Evolutionary conservation across 768 basidiomycete species (phyloP).

Genomic region (Grammothele lineata): DNA sequence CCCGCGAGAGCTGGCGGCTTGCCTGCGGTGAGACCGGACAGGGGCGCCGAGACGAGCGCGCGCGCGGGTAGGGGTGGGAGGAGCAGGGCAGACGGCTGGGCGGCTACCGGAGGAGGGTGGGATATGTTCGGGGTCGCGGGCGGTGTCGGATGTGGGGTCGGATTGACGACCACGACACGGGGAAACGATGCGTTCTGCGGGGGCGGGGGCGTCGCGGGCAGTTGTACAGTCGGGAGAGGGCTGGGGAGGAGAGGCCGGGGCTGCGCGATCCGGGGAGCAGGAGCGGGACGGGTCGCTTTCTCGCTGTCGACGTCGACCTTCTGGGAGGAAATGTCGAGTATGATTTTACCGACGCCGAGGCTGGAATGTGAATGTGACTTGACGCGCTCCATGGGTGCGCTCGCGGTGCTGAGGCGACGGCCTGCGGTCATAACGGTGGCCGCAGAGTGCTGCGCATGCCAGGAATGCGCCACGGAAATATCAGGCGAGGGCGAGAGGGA

Average conservation of each 20-base stretch:
- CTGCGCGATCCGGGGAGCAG: slow-evolving; percentile 18
- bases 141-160: slow-evolving; percentile 76
- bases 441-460: slow-evolving; percentile 20
- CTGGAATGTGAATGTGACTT: slow-evolving; percentile 25
- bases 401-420: slow-evolving; percentile 26
- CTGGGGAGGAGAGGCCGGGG: slow-evolving; percentile 18
- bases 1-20: too few relatives aligned
- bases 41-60: slow-evolving; percentile 13
- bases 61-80: slow-evolving; percentile 24
- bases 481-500: slow-evolving; percentile 1
- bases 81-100: slow-evolving; percentile 29
- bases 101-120: slow-evolving; percentile 20
- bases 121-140: slow-evolving; percentile 54
- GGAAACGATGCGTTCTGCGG: slow-evolving; percentile 35
- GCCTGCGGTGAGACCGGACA: too few relatives aligned
- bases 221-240: slow-evolving; percentile 20
- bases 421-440: slow-evolving; percentile 7
- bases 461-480: slow-evolving; percentile 19
- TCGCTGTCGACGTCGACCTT: slow-evolving; percentile 22
- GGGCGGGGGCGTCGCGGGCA: slow-evolving; percentile 23
- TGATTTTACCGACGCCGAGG: slow-evolving; percentile 41
- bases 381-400: slow-evolving; percentile 19
- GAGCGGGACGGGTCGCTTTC: slow-evolving; percentile 15
- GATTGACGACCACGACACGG: slow-evolving; percentile 64
- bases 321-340: slow-evolving; percentile 59